These are phyloP conservation scores for Xylaria longipes DNA, from an alignment of 495 filamentous ascomycete species.

Conservation along the genomic window DNA sequence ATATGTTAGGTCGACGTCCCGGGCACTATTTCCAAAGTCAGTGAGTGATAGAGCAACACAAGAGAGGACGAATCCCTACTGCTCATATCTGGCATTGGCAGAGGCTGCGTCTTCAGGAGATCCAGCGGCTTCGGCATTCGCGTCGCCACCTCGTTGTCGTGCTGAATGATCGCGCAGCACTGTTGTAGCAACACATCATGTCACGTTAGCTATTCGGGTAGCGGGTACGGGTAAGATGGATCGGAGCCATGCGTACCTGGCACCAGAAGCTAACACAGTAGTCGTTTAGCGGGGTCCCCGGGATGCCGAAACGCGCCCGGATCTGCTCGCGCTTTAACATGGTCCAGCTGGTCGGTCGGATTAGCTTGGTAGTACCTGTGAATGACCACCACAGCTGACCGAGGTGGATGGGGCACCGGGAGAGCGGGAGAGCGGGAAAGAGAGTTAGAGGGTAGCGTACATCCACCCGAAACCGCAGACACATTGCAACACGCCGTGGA, in stretches of 20 bases:
- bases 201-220: not conserved
- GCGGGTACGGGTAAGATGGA: not conserved
- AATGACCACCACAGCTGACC: not conserved
- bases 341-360: slow-evolving; percentile 36
- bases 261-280: slow-evolving; percentile 57
- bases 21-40: not conserved
- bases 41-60: not conserved
- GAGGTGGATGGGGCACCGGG: not conserved
- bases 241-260: slow-evolving; percentile 19
- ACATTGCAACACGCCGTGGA: slow-evolving; percentile 23
- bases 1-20: not conserved
- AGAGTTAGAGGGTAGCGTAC: slow-evolving; percentile 32
- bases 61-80: not conserved
- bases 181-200: not conserved
- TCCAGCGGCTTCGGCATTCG: slow-evolving; percentile 18
- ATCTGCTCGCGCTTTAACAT: slow-evolving; percentile 60
- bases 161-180: slow-evolving; percentile 58
- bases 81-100: slow-evolving; percentile 6
- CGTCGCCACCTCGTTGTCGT: slow-evolving; percentile 58
- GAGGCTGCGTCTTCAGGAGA: slow-evolving; percentile 10
- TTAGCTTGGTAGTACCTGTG: slow-evolving; percentile 18
- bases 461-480: slow-evolving; percentile 28
- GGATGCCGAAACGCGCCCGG: slow-evolving; percentile 55
- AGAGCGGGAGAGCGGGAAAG: not conserved
- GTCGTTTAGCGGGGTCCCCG: slow-evolving; percentile 55